Base-by-base conservation (phyloP, 345 rosid genomes). In the Acer negundo region DNA sequence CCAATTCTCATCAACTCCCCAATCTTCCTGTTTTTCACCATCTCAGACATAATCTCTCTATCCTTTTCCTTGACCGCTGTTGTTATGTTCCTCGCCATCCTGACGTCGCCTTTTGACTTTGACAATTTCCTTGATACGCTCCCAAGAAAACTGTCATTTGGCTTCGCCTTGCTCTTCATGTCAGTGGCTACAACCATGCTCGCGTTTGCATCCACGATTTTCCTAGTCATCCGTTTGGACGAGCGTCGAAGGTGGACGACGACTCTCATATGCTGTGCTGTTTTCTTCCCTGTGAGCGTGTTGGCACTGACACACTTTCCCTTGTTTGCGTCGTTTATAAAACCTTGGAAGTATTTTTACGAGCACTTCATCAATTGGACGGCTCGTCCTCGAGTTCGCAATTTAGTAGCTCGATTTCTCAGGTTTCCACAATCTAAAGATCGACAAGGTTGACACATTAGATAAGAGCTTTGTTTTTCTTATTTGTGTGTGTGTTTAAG, bases 61-160 rank as follows among this genome's bases (percentile, higher is more conserved):
- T 70, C 83, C 0, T 58, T 74, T 75, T 83, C 86, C 40, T 66
- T 80, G 20, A 63, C 82, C 22, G 79, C 85, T 2, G 77, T 83
- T 3, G 79, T 83, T 19, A 42, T 80, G 73, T 82, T 83, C 53
- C 83, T 83, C 0, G 80, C 79, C 0, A 13, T 80, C 53, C 78
- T 80, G 11, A 80, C 81, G 1, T 77, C 81, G 6, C 73, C 86
- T 1, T 74, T 46, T 1, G 70, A 69, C 47, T 4, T 35, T 7
- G 28, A 59, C 4, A 79, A 80, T 22, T 83, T 83, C 65, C 61
- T 0, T 24, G 11, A 4, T 19, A 66, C 31, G 0, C 64, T 83
- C 56, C 86, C 86, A 9, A 59, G 62, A 2, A 74, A 74, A 10
- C 67, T 83, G 1, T 42, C 62, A 2, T 5, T 80, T 7, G 86